Percentiles rank a stretch among this genome's conserved stretches.
Conservation (phyloP, 768 basidiomycete genomes). For the Chalciporus piperatus region DNA sequence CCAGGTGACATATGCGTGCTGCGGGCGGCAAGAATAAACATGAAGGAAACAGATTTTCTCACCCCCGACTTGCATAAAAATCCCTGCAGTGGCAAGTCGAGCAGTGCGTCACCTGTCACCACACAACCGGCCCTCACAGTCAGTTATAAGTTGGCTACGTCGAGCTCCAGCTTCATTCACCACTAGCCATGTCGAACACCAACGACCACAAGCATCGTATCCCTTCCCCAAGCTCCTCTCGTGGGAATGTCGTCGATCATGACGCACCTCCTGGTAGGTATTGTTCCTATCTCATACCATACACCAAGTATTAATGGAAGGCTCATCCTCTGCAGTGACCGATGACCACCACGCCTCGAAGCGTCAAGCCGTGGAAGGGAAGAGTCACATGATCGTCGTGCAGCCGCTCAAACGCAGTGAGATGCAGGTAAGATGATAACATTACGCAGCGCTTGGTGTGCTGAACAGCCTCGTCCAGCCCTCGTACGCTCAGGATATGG, state of each 20-base stretch:
- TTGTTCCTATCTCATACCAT: background rate
- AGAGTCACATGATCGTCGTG: slow-evolving; percentile 63
- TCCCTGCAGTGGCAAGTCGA: too few relatives aligned
- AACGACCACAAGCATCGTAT: slow-evolving; percentile 53
- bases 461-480: slow-evolving; percentile 47
- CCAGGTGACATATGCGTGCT: too few relatives aligned
- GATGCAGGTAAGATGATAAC: slow-evolving; percentile 67
- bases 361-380: slow-evolving; percentile 26
- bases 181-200: slow-evolving; percentile 23
- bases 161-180: background rate
- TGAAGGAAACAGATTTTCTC: too few relatives aligned
- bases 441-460: background rate
- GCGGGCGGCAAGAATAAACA: too few relatives aligned
- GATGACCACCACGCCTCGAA: slow-evolving; percentile 47
- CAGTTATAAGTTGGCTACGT: slow-evolving; percentile 16
- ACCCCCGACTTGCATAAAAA: too few relatives aligned
- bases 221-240: slow-evolving; percentile 39
- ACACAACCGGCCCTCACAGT: background rate
- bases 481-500: slow-evolving; percentile 89
- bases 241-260: slow-evolving; percentile 72
- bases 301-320: background rate
- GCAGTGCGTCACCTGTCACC: too few relatives aligned
- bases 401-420: slow-evolving; percentile 81
- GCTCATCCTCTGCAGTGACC: slow-evolving; percentile 49
- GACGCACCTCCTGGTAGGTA: slow-evolving; percentile 59